Evolutionary conservation across 441 rosid genomes (phyloP).

Genomic region (Pelargonium myrrhifolium): DNA sequence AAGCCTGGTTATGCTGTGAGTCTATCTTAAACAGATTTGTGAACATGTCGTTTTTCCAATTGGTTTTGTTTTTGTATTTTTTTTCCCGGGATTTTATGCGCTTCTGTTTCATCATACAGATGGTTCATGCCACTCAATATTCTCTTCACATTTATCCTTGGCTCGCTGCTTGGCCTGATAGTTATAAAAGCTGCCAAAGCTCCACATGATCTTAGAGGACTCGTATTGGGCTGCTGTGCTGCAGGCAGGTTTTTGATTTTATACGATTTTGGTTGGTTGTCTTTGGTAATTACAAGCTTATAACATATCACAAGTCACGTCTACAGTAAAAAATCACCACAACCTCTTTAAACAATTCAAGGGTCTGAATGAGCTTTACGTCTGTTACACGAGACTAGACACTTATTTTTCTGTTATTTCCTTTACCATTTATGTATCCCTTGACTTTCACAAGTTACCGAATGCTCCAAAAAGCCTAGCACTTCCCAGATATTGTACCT

Average conservation of each 20-base stretch:
- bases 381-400: no score
- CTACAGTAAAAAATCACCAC: background rate
- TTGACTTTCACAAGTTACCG: no score
- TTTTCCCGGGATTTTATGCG: background rate
- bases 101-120: slow-evolving; percentile 24
- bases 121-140: slow-evolving; percentile 93
- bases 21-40: background rate
- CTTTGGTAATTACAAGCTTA: background rate
- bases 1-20: slow-evolving; percentile 42
- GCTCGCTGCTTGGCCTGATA: slow-evolving; percentile 71
- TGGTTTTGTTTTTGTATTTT: background rate
- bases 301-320: background rate
- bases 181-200: slow-evolving; percentile 54
- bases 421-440: no score
- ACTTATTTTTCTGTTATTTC: no score
- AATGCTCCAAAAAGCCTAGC: no score
- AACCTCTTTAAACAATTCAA: background rate
- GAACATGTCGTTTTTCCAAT: no score
- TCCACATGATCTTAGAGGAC: slow-evolving; percentile 56
- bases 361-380: no score
- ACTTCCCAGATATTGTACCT: no score
- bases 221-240: slow-evolving; percentile 74
- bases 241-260: slow-evolving; percentile 39
- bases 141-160: slow-evolving; percentile 57
- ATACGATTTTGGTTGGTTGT: background rate